These are phyloP conservation scores for Aspergillus arachidicola DNA, from an alignment of 2,329 filamentous ascomycete genomes.

Conservation along the genomic window DNA sequence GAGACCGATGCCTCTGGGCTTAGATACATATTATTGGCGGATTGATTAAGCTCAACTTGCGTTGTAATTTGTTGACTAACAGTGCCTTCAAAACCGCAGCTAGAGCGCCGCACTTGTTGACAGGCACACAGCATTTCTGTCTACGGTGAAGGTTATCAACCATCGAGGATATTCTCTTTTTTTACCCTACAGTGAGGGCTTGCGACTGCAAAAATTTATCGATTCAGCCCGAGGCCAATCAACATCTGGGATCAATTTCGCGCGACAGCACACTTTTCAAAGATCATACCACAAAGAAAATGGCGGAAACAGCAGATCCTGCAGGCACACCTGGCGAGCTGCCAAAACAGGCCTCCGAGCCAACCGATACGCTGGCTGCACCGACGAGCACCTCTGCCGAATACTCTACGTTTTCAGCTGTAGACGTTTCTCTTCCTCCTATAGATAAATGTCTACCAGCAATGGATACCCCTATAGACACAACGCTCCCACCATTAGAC, in stretches of 20 bases:
- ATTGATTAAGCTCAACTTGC: neutral
- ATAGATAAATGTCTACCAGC: slow-evolving; percentile 29
- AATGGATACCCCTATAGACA: slow-evolving; percentile 30
- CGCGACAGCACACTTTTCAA: neutral
- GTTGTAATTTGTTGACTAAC: neutral
- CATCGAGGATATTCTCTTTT: neutral
- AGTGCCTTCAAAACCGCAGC: neutral
- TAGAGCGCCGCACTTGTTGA: neutral
- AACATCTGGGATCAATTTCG: neutral
- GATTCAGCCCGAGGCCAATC: neutral
- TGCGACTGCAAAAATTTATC: neutral
- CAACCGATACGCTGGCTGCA: neutral
- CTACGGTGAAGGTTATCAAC: neutral
- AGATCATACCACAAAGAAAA: slow-evolving; percentile 14
- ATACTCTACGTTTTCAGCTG: neutral
- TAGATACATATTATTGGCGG: neutral
- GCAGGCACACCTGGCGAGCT: slow-evolving; percentile 22
- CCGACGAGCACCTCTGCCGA: neutral
- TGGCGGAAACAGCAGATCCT: slow-evolving; percentile 26
- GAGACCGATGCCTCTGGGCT: neutral
- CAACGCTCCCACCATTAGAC: slow-evolving; percentile 30
- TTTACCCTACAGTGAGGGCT: neutral
- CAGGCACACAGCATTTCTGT: neutral
- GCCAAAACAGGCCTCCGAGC: slow-evolving; percentile 19
- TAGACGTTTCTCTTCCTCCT: slow-evolving; percentile 28